phyloP scores from a whole-genome alignment of 495 filamentous ascomycete species.

The Chaetomium cochliodes region DNA sequence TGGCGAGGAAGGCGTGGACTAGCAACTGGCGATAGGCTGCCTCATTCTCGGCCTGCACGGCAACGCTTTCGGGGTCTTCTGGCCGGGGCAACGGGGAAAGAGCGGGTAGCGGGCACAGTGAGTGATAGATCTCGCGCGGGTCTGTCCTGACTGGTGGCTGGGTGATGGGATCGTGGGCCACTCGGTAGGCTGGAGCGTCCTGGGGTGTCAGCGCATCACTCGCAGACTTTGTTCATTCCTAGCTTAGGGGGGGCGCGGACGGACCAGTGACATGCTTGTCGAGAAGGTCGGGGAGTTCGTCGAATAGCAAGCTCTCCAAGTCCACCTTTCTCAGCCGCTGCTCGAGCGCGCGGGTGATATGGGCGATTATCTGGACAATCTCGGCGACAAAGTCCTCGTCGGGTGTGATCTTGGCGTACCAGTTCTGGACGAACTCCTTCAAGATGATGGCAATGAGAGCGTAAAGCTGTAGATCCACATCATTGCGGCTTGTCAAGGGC shows the following conservation, averaged over 20 bases:
- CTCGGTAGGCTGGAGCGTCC: constrained; percentile 51
- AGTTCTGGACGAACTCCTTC: constrained; percentile 82
- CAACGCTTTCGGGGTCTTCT: constrained; percentile 48
- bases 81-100: constrained; percentile 71
- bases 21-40: constrained; percentile 76
- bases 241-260: constrained; percentile 30
- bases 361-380: constrained; percentile 82
- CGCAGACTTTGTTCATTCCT: background rate
- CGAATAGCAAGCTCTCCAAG: constrained; percentile 75
- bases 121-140: constrained; percentile 74
- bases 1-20: constrained; percentile 70
- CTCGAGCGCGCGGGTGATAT: constrained; percentile 83
- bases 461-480: constrained; percentile 88
- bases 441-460: constrained; percentile 85
- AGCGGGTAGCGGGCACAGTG: constrained; percentile 73
- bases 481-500: constrained; percentile 87
- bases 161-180: constrained; percentile 50
- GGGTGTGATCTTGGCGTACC: constrained; percentile 89
- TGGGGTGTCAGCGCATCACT: constrained; percentile 22
- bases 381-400: constrained; percentile 85
- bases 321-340: constrained; percentile 79
- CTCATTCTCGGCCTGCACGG: constrained; percentile 72
- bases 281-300: constrained; percentile 82
- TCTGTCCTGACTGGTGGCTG: constrained; percentile 57
- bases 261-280: constrained; percentile 78